Base-by-base conservation (phyloP, 2,329 filamentous ascomycete genomes). In the Dactylellina cionopaga region DNA sequence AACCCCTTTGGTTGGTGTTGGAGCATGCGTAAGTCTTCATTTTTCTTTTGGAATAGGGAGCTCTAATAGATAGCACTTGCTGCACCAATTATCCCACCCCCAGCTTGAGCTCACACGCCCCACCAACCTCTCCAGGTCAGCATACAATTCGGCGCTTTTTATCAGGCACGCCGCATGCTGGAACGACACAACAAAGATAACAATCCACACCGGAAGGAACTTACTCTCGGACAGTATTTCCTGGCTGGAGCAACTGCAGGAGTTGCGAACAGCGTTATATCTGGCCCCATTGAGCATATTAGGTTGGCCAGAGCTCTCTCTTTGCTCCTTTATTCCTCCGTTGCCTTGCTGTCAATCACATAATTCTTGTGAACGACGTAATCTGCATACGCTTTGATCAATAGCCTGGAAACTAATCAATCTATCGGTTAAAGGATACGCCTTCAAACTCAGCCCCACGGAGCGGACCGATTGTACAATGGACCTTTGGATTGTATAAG, bases 121-220 rank as follows among this genome's bases (percentile, higher is more conserved):
- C 84, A 83, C 84, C 88, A 59, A 71, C 41, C 10, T 47, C 37
- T 52, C 15, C 39, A 71, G 66, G 66, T 71, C 46, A 97, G 92
- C n/a, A 90, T 99, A 77, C 95, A 99, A 84, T 99, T 99, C 81
- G 95, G 93, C 75, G 95, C 91, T 77, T 99, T 98, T 85, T 92
- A 97, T 84, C 89, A 90, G 79, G 93, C 94, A 6, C 91, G 92
- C 71, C 91, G 95, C 70, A 89, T 87, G 78, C 88, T 99, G 80
- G 94, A 98, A 83, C 83, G 86, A 44, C 85, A 86, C 75, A 96
- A 96, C 81, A 80, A 83, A 75, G 81, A 82, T 77, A 77, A 78
- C 74, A 76, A 78, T 66, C 77, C 80, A 44, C 52, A 74, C 77
- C 74, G 80, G 79, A 76, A 80, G 51, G 83, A 84, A 22, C 87